A percentile compares a stretch with the other conserved stretches of the same genome.
Evolutionary conservation across 2,329 filamentous ascomycete genomes (phyloP).

Genomic region (Emmonsia crescens): DNA sequence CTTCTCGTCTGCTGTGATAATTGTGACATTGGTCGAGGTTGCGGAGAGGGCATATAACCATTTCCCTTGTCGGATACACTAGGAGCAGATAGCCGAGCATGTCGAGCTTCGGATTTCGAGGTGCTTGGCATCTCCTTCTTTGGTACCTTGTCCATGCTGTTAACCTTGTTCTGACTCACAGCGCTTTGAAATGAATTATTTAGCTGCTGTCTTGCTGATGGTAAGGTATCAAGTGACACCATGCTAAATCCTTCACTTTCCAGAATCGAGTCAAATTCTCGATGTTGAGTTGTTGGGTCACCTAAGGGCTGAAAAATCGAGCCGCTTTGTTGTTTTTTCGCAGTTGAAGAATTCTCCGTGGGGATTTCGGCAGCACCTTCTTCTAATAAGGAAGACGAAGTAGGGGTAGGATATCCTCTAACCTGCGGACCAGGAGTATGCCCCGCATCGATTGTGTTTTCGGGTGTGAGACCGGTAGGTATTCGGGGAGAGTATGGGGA

Average conservation of each 20-base stretch:
- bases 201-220: constrained; percentile 37
- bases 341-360: not conserved
- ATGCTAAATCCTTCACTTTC: constrained; percentile 50
- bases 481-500: constrained; percentile 23
- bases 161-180: not conserved
- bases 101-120: constrained; percentile 5
- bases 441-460: constrained; percentile 25
- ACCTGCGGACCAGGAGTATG: constrained; percentile 22
- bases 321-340: not conserved
- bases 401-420: constrained; percentile 31
- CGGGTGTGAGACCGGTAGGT: constrained; percentile 19
- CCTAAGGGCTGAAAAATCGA: constrained; percentile 1
- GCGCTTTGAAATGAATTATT: constrained; percentile 21
- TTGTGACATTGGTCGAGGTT: not conserved
- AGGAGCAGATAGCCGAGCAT: not conserved
- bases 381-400: constrained; percentile 29
- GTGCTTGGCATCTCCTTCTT: constrained; percentile 5
- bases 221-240: constrained; percentile 45
- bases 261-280: constrained; percentile 44
- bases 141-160: constrained; percentile 5
- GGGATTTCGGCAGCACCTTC: constrained; percentile 20
- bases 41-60: not conserved
- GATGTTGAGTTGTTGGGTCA: constrained; percentile 33
- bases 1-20: not conserved
- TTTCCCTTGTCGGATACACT: not conserved